Percentiles rank a stretch among this genome's conserved stretches.
phyloP scores from a whole-genome alignment of 2,329 filamentous ascomycete genomes.

The Pyricularia sp. region DNA sequence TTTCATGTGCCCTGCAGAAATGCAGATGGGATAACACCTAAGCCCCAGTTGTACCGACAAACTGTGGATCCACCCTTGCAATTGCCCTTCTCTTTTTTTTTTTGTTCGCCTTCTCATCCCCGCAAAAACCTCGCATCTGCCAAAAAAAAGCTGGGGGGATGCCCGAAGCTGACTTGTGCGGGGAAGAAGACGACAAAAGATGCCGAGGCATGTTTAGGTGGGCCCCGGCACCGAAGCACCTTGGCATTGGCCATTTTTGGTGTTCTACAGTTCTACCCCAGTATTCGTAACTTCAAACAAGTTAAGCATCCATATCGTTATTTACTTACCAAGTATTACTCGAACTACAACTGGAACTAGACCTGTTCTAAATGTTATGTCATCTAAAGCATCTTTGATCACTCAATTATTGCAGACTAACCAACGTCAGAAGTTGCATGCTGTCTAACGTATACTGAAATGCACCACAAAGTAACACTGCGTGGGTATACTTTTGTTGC shows the following conservation, averaged over 20 bases:
- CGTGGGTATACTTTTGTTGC: too few species aligned
- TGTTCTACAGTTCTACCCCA: too few species aligned
- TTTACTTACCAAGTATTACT: too few species aligned
- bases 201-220: not conserved
- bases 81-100: too few species aligned
- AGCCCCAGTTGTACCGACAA: not conserved
- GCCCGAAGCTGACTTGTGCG: constrained; percentile 1
- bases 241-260: not conserved
- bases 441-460: too few species aligned
- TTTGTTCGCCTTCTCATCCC: not conserved
- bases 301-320: too few species aligned
- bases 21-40: not conserved
- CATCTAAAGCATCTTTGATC: too few species aligned
- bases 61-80: not conserved
- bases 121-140: not conserved
- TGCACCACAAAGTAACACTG: too few species aligned
- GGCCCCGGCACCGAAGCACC: not conserved
- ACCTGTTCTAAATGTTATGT: too few species aligned
- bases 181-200: not conserved
- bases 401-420: too few species aligned
- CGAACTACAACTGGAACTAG: too few species aligned
- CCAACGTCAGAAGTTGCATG: too few species aligned
- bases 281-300: not conserved
- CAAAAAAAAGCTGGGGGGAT: not conserved
- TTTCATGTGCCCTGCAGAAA: not conserved